These are phyloP conservation scores for Saccharomyces hybrid DNA, from an alignment of 1,139 yeast genomes.

Conservation along the genomic window DNA sequence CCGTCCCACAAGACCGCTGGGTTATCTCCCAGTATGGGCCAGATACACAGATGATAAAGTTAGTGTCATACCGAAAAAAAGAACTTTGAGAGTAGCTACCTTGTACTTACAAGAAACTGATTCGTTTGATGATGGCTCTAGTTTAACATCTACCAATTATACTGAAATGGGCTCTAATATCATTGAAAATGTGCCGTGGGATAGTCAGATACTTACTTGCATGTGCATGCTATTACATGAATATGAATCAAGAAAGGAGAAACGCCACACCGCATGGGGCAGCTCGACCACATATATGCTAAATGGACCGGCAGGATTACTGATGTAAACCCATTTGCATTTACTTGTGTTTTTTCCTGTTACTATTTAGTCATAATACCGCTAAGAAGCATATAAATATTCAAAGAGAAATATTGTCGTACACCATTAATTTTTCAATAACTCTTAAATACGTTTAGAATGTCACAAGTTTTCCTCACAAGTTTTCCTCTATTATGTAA, in stretches of 20 bases:
- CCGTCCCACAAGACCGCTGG: slow-evolving; percentile 15
- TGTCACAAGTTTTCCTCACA: not conserved
- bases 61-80: slow-evolving; percentile 27
- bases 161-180: slow-evolving; percentile 7
- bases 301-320: not conserved
- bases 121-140: slow-evolving; percentile 6
- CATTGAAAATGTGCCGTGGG: slow-evolving; percentile 26
- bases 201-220: slow-evolving; percentile 30
- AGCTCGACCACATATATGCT: not conserved
- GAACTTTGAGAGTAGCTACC: slow-evolving; percentile 30
- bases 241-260: slow-evolving; percentile 28
- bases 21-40: slow-evolving; percentile 27
- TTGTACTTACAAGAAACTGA: slow-evolving; percentile 23
- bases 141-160: not conserved
- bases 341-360: not conserved
- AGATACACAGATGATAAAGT: slow-evolving; percentile 26
- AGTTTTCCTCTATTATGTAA: not conserved
- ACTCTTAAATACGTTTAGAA: not conserved
- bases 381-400: not conserved
- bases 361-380: not conserved
- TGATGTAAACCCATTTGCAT: not conserved
- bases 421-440: not conserved
- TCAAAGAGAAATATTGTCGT: not conserved
- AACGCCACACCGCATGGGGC: slow-evolving; percentile 12
- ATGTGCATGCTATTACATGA: slow-evolving; percentile 33